Base-by-base conservation (phyloP, 2,329 filamentous ascomycete genomes). In the Alternaria incomplexa region DNA sequence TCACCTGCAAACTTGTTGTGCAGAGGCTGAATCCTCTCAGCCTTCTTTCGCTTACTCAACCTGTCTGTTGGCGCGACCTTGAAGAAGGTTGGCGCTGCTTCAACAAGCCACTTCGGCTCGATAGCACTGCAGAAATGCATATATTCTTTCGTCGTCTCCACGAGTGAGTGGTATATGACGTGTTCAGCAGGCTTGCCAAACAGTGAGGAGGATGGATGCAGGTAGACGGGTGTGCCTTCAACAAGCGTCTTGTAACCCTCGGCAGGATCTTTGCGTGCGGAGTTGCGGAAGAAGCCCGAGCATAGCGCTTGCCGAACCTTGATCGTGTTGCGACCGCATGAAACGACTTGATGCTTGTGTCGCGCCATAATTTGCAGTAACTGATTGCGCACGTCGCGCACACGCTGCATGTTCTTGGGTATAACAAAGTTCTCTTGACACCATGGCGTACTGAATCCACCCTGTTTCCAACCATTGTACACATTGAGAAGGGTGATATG, bases 371-470 rank as follows among this genome's bases (percentile, higher is more conserved):
- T 98, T 71, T 92, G 92, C 56, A 95, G 88, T 4, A 99, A 86
- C 80, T 99, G 96, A 64, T 96, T 91, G 17, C 96, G 89, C 0
- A 99, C 93, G 77, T 99, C 96, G 78, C 95, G 92, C 10, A 93
- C 94, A 11, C 95, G 90, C 62, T 89, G 88, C 88, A 99, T 97
- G 32, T 90, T 90, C 2, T 94, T 89, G 5, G 93, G 93, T 77
- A 98, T 94, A 77, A 99, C 96, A 79, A 97, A 99, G 80, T 99
- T 97, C 76, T 99, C 96, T 70, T 93, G 95, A 77, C 96, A 98
- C 96, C 96, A 99, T 0, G 94, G 90, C 61, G 89, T 92, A 53
- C 89, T 91, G 81, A 88, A 97, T 7, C 90, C 90, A 66, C 89
- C 91, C 47, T 90, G 86, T 79, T 97, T 97, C 96, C 96, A 99